These are phyloP conservation scores for Fusarium sp. DNA, from an alignment of 2,329 filamentous ascomycete genomes.

Conservation along the genomic window DNA sequence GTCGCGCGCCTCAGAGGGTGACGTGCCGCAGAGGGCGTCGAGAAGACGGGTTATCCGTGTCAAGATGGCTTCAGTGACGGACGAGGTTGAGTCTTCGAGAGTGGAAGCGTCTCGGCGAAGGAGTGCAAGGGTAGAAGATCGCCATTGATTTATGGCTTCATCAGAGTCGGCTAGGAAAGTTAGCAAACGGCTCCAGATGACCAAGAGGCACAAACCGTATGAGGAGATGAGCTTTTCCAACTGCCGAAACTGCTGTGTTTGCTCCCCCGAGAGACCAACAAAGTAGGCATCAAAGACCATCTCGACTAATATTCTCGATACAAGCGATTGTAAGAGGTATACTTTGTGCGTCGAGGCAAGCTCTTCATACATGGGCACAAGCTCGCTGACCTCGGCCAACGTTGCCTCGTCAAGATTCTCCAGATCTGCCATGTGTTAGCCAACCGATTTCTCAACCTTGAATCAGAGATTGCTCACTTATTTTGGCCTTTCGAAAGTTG, in stretches of 20 bases:
- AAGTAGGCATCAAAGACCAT: conserved; percentile 70
- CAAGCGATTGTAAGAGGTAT: conserved; percentile 69
- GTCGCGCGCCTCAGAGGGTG: conserved; percentile 56
- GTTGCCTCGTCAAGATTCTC: conserved; percentile 53
- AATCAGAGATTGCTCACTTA: conserved; percentile 52
- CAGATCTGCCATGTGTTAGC: conserved; percentile 51
- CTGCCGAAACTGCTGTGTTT: conserved; percentile 59
- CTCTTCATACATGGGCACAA: conserved; percentile 67
- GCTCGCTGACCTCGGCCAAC: conserved; percentile 54
- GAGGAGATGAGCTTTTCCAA: conserved; percentile 52
- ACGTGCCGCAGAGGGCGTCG: conserved; percentile 57
- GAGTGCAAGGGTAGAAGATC: conserved; percentile 69
- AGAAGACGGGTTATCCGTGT: conserved; percentile 60
- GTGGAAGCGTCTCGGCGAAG: conserved; percentile 62
- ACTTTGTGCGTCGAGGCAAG: conserved; percentile 65
- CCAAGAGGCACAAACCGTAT: conserved; percentile 34
- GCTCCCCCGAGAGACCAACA: conserved; percentile 66
- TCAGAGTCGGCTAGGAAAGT: conserved; percentile 52
- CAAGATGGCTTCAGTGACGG: conserved; percentile 55
- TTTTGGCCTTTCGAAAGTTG: conserved; percentile 70
- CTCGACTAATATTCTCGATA: conserved; percentile 68
- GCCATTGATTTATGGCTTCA: conserved; percentile 71
- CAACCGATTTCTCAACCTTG: not conserved
- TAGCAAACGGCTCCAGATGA: not conserved
- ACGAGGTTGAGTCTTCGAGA: conserved; percentile 57